Conservation (phyloP, 1,139 yeast genomes). For the Magnusiomyces ingens region DNA sequence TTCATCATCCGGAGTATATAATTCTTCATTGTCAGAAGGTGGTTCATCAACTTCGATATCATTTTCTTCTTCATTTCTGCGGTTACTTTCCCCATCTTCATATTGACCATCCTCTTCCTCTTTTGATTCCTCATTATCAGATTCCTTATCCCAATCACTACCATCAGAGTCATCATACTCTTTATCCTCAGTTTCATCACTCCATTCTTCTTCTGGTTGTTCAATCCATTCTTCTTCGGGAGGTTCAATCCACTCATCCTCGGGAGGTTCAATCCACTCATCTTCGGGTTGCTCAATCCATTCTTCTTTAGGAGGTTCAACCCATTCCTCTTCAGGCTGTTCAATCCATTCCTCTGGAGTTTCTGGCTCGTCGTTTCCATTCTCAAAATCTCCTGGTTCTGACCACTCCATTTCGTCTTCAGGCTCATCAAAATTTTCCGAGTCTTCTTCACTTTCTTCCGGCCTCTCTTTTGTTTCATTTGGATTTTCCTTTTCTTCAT, state of each 20-base stretch:
- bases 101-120: too few relatives aligned
- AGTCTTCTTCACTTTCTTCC: not conserved
- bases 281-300: too few relatives aligned
- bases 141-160: not conserved
- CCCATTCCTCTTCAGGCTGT: constrained; percentile 6
- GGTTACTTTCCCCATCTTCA: too few relatives aligned
- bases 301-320: constrained; percentile 1
- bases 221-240: too few relatives aligned
- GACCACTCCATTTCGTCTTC: not conserved
- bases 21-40: not conserved
- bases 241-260: too few relatives aligned
- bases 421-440: not conserved
- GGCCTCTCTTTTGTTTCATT: too few relatives aligned
- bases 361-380: constrained; percentile 23
- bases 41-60: not conserved
- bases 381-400: constrained; percentile 7
- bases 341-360: constrained; percentile 13
- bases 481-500: too few relatives aligned
- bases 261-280: too few relatives aligned
- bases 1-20: not conserved
- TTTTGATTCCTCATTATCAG: not conserved
- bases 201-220: constrained; percentile 3
- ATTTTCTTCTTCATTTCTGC: too few relatives aligned
- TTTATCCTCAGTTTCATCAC: constrained; percentile 1
- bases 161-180: not conserved